Evolutionary conservation across 129 eudicot species (phyloP).

Genomic region (Tagetes patula): DNA sequence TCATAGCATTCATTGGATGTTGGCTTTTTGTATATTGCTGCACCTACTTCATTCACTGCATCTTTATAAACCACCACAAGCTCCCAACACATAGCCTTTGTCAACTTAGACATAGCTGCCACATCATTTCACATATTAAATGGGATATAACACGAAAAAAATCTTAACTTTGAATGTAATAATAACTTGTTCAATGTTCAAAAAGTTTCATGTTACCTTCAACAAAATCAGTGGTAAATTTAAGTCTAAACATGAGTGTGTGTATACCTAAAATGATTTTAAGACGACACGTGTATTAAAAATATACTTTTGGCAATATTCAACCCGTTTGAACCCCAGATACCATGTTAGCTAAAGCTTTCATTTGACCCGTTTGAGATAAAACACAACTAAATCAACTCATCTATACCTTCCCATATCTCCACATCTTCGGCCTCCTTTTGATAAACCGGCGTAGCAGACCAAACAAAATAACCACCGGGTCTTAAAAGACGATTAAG

Average conservation of each 20-base stretch:
- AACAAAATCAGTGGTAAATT: neutral
- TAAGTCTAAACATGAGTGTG: neutral
- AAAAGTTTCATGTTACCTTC: neutral
- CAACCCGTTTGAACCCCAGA: neutral
- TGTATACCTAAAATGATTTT: neutral
- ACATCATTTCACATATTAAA: slow-evolving; percentile 20
- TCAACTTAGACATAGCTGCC: slow-evolving; percentile 54
- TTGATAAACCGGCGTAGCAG: slow-evolving; percentile 65
- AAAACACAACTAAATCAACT: neutral
- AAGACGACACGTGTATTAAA: neutral
- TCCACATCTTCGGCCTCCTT: slow-evolving; percentile 41
- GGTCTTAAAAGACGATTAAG: slow-evolving; percentile 59
- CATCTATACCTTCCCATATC: slow-evolving; percentile 51
- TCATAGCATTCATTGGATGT: slow-evolving; percentile 35
- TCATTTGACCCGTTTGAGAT: neutral
- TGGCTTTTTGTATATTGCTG: slow-evolving; percentile 39
- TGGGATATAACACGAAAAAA: neutral
- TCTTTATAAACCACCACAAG: slow-evolving; percentile 38
- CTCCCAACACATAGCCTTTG: slow-evolving; percentile 62
- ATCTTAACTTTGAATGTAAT: neutral
- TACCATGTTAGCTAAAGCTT: neutral
- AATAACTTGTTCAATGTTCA: neutral
- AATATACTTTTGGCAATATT: neutral
- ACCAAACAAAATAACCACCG: slow-evolving; percentile 67
- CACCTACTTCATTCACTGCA: slow-evolving; percentile 40